phyloP scores from a whole-genome alignment of 768 basidiomycete species.

The Dendrothele bispora region DNA sequence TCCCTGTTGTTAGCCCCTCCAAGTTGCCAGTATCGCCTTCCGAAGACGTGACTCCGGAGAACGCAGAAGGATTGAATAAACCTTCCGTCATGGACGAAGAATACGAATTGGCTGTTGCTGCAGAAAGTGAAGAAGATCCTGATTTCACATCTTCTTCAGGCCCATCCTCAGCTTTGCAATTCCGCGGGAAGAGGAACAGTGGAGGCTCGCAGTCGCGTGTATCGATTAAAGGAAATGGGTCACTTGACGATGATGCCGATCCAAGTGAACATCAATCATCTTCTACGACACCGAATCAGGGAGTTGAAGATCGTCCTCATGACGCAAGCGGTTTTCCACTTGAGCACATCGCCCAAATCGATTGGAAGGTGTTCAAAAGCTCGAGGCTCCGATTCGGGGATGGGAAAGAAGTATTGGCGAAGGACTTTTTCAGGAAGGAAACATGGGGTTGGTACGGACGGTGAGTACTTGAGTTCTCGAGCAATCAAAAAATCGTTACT shows the following conservation, averaged over 20 bases:
- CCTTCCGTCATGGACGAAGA: no score
- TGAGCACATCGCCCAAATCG: constrained; percentile 28
- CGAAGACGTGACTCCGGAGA: not conserved
- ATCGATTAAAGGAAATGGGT: no score
- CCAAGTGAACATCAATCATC: not conserved
- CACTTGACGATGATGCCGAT: not conserved
- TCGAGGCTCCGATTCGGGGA: constrained; percentile 27
- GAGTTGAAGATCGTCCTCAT: not conserved
- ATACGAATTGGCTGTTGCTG: no score
- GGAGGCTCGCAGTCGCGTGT: no score
- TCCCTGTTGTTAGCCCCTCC: no score
- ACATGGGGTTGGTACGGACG: constrained; percentile 20
- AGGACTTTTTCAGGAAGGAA: constrained; percentile 23
- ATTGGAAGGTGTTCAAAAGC: constrained; percentile 29
- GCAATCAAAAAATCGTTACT: not conserved
- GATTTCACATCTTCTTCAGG: no score
- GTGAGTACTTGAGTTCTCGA: no score
- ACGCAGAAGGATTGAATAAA: not conserved
- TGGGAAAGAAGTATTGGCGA: constrained; percentile 22
- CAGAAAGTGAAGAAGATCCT: no score
- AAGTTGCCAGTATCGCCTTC: not conserved
- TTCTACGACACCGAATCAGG: not conserved
- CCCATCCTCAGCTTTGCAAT: not conserved
- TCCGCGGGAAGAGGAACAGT: not conserved
- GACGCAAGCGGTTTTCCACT: not conserved